phyloP scores from a whole-genome alignment of 345 rosid species.

The Euphorbia peplus region DNA sequence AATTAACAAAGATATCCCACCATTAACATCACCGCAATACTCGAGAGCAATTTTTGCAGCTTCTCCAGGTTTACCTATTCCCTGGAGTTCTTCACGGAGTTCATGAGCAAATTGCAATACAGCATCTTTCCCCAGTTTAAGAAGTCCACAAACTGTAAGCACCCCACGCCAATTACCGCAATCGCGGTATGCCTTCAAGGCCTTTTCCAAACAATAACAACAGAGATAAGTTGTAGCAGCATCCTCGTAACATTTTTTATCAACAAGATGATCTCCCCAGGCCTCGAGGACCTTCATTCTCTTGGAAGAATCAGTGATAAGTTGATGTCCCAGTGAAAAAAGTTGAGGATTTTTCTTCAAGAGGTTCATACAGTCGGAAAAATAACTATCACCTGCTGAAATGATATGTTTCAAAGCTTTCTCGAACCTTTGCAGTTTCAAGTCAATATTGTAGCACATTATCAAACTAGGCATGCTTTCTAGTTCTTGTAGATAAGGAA shows the following conservation, averaged over 20 bases:
- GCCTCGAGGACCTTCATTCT: slow-evolving; percentile 71
- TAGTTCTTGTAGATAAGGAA: slow-evolving; percentile 88
- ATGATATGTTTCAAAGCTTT: slow-evolving; percentile 85
- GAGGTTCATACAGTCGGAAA: slow-evolving; percentile 66
- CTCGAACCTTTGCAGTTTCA: slow-evolving; percentile 69
- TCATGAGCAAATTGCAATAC: slow-evolving; percentile 72
- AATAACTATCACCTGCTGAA: slow-evolving; percentile 71
- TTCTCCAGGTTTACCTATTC: slow-evolving; percentile 88
- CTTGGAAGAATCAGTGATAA: slow-evolving; percentile 58
- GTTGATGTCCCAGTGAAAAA: slow-evolving; percentile 71
- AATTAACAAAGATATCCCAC: slow-evolving; percentile 64
- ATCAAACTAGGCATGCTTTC: slow-evolving; percentile 58
- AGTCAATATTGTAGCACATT: slow-evolving; percentile 83
- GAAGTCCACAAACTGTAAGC: slow-evolving; percentile 77
- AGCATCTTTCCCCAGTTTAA: slow-evolving; percentile 69
- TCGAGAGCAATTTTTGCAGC: slow-evolving; percentile 94
- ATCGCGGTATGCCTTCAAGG: slow-evolving; percentile 81
- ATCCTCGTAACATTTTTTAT: slow-evolving; percentile 74
- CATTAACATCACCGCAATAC: slow-evolving; percentile 65
- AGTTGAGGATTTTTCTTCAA: slow-evolving; percentile 77
- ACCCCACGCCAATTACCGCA: slow-evolving; percentile 91
- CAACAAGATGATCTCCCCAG: slow-evolving; percentile 85
- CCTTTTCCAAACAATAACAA: slow-evolving; percentile 66
- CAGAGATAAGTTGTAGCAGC: slow-evolving; percentile 85
- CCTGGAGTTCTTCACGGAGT: slow-evolving; percentile 88